phyloP scores from a whole-genome alignment of 2,329 filamentous ascomycete species.

The Sarocladium kiliense region DNA sequence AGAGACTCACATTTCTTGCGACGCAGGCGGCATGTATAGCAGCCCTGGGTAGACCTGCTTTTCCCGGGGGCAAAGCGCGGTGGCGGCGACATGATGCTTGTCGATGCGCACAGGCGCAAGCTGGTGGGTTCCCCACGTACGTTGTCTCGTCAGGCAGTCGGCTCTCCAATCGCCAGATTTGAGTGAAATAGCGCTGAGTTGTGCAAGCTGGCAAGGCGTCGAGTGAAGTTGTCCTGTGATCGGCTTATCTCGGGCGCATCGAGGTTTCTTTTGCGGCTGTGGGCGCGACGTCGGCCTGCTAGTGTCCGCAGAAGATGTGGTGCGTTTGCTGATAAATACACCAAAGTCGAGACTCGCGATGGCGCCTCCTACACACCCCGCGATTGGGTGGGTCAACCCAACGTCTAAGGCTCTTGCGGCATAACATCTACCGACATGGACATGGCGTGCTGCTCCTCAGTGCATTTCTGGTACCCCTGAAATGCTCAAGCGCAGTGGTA shows the following conservation, averaged over 20 bases:
- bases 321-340: slow-evolving; percentile 1
- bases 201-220: no score
- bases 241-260: not conserved
- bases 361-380: not conserved
- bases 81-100: slow-evolving; percentile 17
- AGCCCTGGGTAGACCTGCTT: slow-evolving; percentile 41
- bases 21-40: slow-evolving; percentile 57
- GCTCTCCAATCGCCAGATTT: no score
- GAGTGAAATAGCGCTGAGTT: no score
- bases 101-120: not conserved
- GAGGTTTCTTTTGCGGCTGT: not conserved
- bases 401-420: no score
- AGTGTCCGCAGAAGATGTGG: no score
- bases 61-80: slow-evolving; percentile 16
- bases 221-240: no score
- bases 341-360: not conserved
- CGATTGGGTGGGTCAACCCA: no score
- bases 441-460: no score
- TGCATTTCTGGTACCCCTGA: no score
- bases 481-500: no score
- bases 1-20: slow-evolving; percentile 51
- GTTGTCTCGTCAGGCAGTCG: not conserved
- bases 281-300: not conserved
- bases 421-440: no score
- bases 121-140: no score